Evolutionary conservation across 202 grass and related monocot species (phyloP), one percentile per base, ranked within the genome.

Genomic region (Musa balbisiana): DNA sequence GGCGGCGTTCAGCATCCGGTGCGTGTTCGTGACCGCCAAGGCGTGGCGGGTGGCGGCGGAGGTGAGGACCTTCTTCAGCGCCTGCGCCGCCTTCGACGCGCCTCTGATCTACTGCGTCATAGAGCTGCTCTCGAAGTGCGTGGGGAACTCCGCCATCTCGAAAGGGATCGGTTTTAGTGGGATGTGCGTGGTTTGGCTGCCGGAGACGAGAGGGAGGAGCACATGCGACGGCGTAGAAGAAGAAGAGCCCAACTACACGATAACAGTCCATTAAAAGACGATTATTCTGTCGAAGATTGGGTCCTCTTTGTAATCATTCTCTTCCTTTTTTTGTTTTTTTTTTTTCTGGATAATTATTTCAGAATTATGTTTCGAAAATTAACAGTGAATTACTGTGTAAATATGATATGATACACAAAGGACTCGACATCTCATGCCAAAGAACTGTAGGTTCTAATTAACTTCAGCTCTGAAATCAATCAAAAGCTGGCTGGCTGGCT

Each of bases 51-150:
- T 76, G 69, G 52, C 71, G 55, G 71, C 53, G 1, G 82, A 84
- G 76, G 77, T 84, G 24, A 15, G 23, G 19, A 75, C 71, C 51
- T 80, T 78, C 71, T 84, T 76, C 68, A 25, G 67, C 25, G 82
- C 82, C 29, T 84, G 76, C 77, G 63, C 82, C 9, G 76, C 77
- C 8, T 73, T 84, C 67, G 53, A 84, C 66, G 51, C 75, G 22
- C 58, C 70, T 27, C 49, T 84, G 55, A 84, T 80, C 65, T 80
- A 84, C 29, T 55, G 82, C 66, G 64, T 80, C 26, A 33, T 3
- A 33, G 76, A 84, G 82, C 52, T 84, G 23, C 75, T 84, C 26
- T 71, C 76, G 11, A 84, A 69, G 52, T 75, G 76, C 52, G 70
- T 85, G 33, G 29, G 83, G 51, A 85, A 67, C 65, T 80, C 78